Evolutionary conservation across 257 asterid genomes (phyloP), one percentile per base, ranked within the genome.

Genomic region (Thymus mandschuricus): DNA sequence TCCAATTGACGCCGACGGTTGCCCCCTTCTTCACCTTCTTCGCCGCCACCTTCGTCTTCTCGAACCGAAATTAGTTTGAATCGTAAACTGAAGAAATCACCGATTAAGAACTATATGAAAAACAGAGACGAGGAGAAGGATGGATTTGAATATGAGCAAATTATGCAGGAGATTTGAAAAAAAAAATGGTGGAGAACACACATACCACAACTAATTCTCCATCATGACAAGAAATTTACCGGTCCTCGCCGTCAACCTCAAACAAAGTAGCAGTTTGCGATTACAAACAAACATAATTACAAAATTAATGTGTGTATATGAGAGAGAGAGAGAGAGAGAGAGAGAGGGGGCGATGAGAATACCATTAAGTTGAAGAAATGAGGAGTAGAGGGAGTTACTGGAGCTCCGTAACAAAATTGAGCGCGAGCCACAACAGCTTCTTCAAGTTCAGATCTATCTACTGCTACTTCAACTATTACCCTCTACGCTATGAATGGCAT

Each of bases 371-470:
- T 46, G 75, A 76, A 76, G 75, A 76, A 76, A 76, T 68, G 77
- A 74, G 64, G 62, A 68, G 74, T 34, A 45, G 62, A 31, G 45
- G 6, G 21, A 54, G 71, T 31, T 21, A 68, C 60, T 38, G 67
- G 66, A 76, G 78, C 67, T 71, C 46, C 8, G 48, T 50, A 79
- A 69, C 60, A 60, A 66, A 71, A 74, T 66, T 76, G 65, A 30
- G 70, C 70, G 75, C 75, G 48, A 40, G 55, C 0, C 1, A 6
- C 64, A 13, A 33, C 63, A 79, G 77, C 71, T 60, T 29, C 75
- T 72, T 60, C 73, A 61, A 63, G 66, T 78, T 75, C 85, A 83
- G 85, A 83, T 83, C 87, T 78, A 72, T 76, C 70, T 46, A 62
- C 68, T 63, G 63, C 49, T 11, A 48, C 81, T 62, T 70, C 73